phyloP scores from a whole-genome alignment of 169 alveolate species.

The Plasmodium blacklocki region DNA sequence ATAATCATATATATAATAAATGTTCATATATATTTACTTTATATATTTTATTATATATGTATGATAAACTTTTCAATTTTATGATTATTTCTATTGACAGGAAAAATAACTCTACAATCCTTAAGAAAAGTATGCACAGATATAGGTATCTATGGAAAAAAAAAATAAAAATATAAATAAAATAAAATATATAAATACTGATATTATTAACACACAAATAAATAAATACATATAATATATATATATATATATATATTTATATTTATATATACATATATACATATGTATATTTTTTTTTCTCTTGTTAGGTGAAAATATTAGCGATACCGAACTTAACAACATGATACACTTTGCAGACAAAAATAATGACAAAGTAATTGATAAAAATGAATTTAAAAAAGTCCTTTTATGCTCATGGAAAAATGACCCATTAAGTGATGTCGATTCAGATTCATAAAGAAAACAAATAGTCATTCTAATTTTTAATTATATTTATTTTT shows the following conservation, averaged over 20 bases:
- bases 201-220: neutral
- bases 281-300: neutral
- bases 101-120: constrained; percentile 36
- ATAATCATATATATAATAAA: neutral
- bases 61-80: neutral
- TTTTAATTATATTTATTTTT: no score
- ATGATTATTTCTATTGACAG: constrained; percentile 5
- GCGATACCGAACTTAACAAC: constrained; percentile 31
- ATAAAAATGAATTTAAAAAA: constrained; percentile 46
- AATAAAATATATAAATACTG: neutral
- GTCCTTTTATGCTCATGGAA: constrained; percentile 42
- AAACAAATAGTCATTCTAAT: no score
- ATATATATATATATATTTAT: neutral
- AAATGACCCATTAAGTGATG: constrained; percentile 65
- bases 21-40: neutral
- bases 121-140: constrained; percentile 44
- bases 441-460: constrained; percentile 49
- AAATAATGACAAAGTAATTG: constrained; percentile 62
- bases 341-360: constrained; percentile 73
- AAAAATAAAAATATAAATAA: no score
- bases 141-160: constrained; percentile 18
- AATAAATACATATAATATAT: neutral
- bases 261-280: neutral
- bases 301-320: constrained; percentile 44
- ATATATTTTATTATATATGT: neutral